Conservation (phyloP, 768 basidiomycete species). For the Tylopilus subfusipes region DNA sequence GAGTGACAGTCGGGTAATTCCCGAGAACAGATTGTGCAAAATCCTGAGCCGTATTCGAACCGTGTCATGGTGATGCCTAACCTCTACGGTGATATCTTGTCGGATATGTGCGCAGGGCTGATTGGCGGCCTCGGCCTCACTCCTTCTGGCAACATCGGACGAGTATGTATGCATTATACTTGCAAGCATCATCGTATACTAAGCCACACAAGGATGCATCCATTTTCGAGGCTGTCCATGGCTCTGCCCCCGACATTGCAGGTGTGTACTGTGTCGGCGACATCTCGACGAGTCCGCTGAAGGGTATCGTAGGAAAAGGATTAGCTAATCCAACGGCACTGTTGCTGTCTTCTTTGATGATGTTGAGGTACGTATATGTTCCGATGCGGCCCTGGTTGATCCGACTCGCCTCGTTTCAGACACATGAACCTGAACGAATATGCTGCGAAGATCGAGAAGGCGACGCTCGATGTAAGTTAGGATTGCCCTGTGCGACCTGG, state of each 20-base stretch:
- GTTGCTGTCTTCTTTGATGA: slow-evolving; percentile 93
- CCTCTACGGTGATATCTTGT: slow-evolving; percentile 92
- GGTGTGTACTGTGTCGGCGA: slow-evolving; percentile 43
- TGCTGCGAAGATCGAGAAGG: slow-evolving; percentile 89
- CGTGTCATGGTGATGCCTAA: slow-evolving; percentile 99
- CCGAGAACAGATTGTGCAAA: slow-evolving; percentile 70
- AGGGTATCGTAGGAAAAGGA: slow-evolving; percentile 60
- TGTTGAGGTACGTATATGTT: slow-evolving; percentile 69
- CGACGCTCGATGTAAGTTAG: slow-evolving; percentile 73
- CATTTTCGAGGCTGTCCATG: slow-evolving; percentile 99
- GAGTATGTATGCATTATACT: slow-evolving; percentile 45
- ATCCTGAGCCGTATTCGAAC: slow-evolving; percentile 90
- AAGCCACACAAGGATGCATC: slow-evolving; percentile 76
- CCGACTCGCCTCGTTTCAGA: slow-evolving; percentile 40
- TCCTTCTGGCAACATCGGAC: slow-evolving; percentile 96
- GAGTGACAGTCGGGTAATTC: not conserved
- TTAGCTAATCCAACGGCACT: slow-evolving; percentile 99
- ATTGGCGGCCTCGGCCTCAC: slow-evolving; percentile 98
- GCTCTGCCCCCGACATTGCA: slow-evolving; percentile 98
- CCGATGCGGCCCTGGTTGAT: slow-evolving; percentile 16
- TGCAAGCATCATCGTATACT: slow-evolving; percentile 10
- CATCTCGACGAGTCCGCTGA: not conserved
- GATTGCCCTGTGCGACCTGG: not conserved
- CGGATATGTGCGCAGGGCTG: slow-evolving; percentile 97
- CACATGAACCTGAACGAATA: slow-evolving; percentile 89